Base-by-base conservation (phyloP, 2,329 filamentous ascomycete species). In the Diplodia seriata region DNA sequence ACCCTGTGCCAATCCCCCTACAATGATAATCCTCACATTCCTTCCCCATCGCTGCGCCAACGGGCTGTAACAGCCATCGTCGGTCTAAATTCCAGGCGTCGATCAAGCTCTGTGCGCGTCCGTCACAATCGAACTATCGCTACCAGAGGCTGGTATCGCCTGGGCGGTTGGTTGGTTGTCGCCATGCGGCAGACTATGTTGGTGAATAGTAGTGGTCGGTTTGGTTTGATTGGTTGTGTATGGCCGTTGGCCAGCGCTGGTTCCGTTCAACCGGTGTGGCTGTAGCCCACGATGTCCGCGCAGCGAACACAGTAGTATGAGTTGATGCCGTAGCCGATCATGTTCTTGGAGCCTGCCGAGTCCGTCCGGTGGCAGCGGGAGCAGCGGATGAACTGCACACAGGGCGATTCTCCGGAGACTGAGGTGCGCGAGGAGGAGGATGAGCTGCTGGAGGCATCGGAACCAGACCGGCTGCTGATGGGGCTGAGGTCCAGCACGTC, bases 231-330 rank as follows among this genome's bases (percentile, higher is more conserved):
- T n/a, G 36, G 36, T 38, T 12, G 36, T 11, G 36, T 2, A 12
- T 38, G 36, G 36, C 36, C 36, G 33, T 36, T 36, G 33, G 33
- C 33, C 33, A 4, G 7, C 33, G 36, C 36, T 9, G 15, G 20
- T 40, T 11, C 9, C 20, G 33, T 70, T 78, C 76, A 78, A 36
- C 76, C 76, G 33, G 74, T 75, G 43, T 73, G 71, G 67, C 72
- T 74, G 72, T 79, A 80, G 64, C 79, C 79, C 4, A 76, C 76
- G 72, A 81, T 77, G 65, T 69, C 73, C 64, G 79, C 78, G 68
- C 79, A 81, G 70, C 79, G 79, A 56, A 66, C 73, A 72, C 79
- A 81, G 72, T 81, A 81, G 73, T 79, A 80, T 38, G 76, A 73
- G 69, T 80, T 80, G 66, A 76, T 76, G 65, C 77, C 77, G 67